A percentile compares a stretch with the other conserved stretches of the same genome.
phyloP scores from a whole-genome alignment of 441 rosid species.

The Isatis lusitanica region DNA sequence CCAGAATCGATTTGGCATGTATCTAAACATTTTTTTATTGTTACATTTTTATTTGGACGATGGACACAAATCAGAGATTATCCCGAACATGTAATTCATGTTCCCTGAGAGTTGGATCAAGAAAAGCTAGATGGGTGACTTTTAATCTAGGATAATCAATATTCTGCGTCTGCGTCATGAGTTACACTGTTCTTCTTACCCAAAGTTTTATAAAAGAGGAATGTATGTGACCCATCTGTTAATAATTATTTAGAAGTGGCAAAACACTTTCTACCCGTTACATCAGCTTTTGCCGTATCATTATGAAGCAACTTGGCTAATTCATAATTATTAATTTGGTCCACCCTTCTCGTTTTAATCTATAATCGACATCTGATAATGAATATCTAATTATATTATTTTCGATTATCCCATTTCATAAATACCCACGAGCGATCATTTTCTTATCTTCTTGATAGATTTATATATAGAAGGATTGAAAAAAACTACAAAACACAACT shows the following conservation, averaged over 20 bases:
- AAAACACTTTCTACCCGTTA: conserved; percentile 31
- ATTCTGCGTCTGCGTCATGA: background rate
- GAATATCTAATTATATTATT: conserved; percentile 14
- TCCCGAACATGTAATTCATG: background rate
- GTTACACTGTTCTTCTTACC: background rate
- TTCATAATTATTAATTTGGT: conserved; percentile 22
- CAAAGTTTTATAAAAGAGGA: background rate
- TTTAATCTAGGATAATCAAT: background rate
- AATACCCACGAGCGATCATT: conserved; percentile 14
- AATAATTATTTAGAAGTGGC: conserved; percentile 32
- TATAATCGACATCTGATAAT: conserved; percentile 13
- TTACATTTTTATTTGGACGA: background rate
- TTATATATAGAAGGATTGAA: background rate
- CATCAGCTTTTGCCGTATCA: conserved; percentile 34
- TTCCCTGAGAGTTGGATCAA: background rate
- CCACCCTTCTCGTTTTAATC: background rate
- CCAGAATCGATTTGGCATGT: background rate
- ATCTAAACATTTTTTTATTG: background rate
- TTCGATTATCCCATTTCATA: background rate
- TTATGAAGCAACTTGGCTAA: conserved; percentile 29
- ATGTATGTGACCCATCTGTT: conserved; percentile 22
- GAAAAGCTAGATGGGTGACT: background rate
- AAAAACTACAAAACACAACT: background rate
- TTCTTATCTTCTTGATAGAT: conserved; percentile 13
- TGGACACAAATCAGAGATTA: background rate